phyloP scores from a whole-genome alignment of 2,329 filamentous ascomycete genomes.

The Colletotrichum sp. region DNA sequence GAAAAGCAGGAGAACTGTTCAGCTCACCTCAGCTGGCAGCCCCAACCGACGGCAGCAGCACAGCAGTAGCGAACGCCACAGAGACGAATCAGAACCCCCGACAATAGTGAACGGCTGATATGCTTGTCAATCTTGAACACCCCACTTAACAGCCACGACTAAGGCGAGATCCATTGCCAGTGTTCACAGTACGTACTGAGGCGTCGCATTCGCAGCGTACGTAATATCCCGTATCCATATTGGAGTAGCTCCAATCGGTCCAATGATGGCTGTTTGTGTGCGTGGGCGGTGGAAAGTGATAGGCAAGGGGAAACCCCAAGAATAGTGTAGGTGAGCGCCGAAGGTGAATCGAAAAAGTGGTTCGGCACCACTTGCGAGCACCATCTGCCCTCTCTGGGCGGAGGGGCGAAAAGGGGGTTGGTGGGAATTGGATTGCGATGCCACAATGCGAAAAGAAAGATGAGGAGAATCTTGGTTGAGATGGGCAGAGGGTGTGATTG shows the following conservation, averaged over 20 bases:
- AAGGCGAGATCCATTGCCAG: not conserved
- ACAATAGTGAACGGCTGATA: not conserved
- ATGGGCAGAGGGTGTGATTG: not conserved
- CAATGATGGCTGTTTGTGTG: not conserved
- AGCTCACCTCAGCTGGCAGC: not conserved
- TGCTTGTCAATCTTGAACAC: conserved; percentile 1
- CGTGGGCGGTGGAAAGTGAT: not conserved
- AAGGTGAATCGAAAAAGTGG: conserved; percentile 1
- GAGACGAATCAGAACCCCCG: not conserved
- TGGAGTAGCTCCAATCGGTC: not conserved
- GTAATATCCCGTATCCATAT: conserved; percentile 16
- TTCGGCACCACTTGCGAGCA: not conserved
- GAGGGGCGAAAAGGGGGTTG: not conserved
- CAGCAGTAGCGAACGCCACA: not conserved
- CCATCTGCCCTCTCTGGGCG: not conserved
- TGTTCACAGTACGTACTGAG: not conserved
- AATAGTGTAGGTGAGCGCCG: not conserved
- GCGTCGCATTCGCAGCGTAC: not conserved
- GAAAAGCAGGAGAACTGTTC: not conserved
- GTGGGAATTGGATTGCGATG: not conserved
- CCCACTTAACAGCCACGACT: conserved; percentile 8
- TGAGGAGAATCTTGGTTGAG: not conserved
- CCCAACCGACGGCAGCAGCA: not conserved
- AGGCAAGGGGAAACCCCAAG: not conserved
- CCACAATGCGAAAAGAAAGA: not conserved